phyloP scores from a whole-genome alignment of 2,329 filamentous ascomycete species.

The Scedosporium apiospermum region DNA sequence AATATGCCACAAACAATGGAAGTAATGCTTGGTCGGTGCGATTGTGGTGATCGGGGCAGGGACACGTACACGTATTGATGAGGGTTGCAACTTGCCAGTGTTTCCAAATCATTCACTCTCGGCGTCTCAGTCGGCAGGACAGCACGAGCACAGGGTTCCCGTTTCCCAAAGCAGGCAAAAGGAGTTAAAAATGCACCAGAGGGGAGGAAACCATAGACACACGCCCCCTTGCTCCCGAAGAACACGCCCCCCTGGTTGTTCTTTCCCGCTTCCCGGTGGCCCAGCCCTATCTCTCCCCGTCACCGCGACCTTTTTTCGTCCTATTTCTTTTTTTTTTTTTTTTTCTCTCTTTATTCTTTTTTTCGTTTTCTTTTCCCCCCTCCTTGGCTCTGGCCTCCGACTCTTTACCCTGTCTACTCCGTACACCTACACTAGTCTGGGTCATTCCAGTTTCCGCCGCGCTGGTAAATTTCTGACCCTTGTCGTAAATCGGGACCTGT shows the following conservation, averaged over 20 bases:
- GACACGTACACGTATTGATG: no score
- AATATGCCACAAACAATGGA: no score
- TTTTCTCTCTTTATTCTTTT: background rate
- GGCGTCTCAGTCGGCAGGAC: background rate
- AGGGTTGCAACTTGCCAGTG: background rate
- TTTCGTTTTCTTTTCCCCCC: background rate
- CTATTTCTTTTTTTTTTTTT: background rate
- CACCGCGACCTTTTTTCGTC: background rate
- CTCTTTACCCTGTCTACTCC: background rate
- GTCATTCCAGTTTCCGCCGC: background rate
- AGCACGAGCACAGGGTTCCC: no score
- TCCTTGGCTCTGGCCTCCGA: background rate
- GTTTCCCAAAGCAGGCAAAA: background rate
- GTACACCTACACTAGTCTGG: background rate
- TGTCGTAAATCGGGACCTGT: background rate
- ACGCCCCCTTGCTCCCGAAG: background rate
- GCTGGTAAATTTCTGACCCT: background rate
- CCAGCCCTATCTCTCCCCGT: slow-evolving; percentile 6
- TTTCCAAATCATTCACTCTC: background rate
- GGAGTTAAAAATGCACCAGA: background rate
- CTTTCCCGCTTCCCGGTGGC: slow-evolving; percentile 1
- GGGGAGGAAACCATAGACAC: background rate
- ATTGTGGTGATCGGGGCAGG: no score
- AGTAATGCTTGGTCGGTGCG: no score
- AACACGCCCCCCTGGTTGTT: background rate